These are phyloP conservation scores for Diaporthe capsici DNA, from an alignment of 2,329 filamentous ascomycete genomes.

Conservation along the genomic window DNA sequence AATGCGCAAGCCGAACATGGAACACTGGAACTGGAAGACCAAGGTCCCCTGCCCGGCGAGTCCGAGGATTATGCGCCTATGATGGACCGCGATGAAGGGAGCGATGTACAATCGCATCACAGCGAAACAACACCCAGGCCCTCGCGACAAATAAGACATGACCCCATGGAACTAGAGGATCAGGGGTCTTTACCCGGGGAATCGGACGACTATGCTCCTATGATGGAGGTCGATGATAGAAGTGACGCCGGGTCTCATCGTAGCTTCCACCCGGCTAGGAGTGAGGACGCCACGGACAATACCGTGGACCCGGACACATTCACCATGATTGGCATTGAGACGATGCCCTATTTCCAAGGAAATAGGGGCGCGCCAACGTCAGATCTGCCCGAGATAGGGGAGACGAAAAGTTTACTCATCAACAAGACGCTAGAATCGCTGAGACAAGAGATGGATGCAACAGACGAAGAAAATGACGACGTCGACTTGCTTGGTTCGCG, in stretches of 20 bases:
- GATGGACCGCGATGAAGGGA: conserved; percentile 43
- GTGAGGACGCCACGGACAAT: conserved; percentile 47
- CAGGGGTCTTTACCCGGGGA: conserved; percentile 31
- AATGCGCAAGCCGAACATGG: neutral
- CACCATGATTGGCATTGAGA: conserved; percentile 72
- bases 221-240: conserved; percentile 41
- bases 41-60: conserved; percentile 33
- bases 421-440: conserved; percentile 68
- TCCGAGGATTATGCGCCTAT: conserved; percentile 37
- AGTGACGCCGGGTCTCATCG: conserved; percentile 47
- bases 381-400: conserved; percentile 63
- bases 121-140: conserved; percentile 32
- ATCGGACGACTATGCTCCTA: conserved; percentile 33
- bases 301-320: conserved; percentile 63
- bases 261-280: conserved; percentile 35
- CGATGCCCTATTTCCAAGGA: conserved; percentile 65
- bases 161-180: conserved; percentile 30
- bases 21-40: conserved; percentile 33
- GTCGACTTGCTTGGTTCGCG: conserved; percentile 38
- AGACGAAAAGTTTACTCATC: conserved; percentile 70
- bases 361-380: conserved; percentile 54
- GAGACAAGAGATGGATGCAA: conserved; percentile 53
- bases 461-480: conserved; percentile 41
- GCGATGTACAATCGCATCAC: conserved; percentile 46
- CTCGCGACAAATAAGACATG: neutral